Evolutionary conservation across 176 grass and related monocot species (phyloP).

Genomic region (Juncus effusus): DNA sequence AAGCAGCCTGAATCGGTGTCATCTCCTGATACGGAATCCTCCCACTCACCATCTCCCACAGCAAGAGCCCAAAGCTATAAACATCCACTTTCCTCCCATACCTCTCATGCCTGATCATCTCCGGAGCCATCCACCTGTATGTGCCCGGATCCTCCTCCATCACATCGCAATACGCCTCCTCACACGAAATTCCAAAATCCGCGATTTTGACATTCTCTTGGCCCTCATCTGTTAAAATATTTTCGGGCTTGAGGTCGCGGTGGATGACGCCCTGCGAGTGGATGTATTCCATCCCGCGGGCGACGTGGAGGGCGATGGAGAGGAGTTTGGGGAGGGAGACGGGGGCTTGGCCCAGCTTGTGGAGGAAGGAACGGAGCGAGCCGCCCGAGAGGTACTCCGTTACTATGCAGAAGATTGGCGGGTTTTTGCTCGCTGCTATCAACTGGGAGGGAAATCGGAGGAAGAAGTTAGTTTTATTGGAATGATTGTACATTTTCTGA

Average conservation of each 20-base stretch:
- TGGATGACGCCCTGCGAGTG: slow-evolving; percentile 84
- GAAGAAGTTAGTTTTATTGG: not conserved
- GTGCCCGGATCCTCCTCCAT: slow-evolving; percentile 68
- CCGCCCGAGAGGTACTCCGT: slow-evolving; percentile 77
- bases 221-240: slow-evolving; percentile 66
- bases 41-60: slow-evolving; percentile 90
- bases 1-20: slow-evolving; percentile 85
- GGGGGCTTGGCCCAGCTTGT: slow-evolving; percentile 69
- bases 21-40: slow-evolving; percentile 68
- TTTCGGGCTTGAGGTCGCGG: slow-evolving; percentile 94
- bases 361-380: slow-evolving; percentile 76
- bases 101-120: slow-evolving; percentile 67
- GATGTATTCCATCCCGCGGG: slow-evolving; percentile 73
- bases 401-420: slow-evolving; percentile 70
- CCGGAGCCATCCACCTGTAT: slow-evolving; percentile 98
- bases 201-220: slow-evolving; percentile 61
- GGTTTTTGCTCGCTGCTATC: slow-evolving; percentile 59
- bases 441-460: slow-evolving; percentile 45
- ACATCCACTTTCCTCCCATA: slow-evolving; percentile 92
- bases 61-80: slow-evolving; percentile 88
- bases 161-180: slow-evolving; percentile 62
- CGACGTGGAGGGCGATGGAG: slow-evolving; percentile 67
- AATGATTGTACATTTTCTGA: not conserved
- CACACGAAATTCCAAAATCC: slow-evolving; percentile 87
- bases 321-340: slow-evolving; percentile 56